A percentile compares a stretch with the other conserved stretches of the same genome.
These are phyloP conservation scores for Sordariomycetes sp. DNA, from an alignment of 2,329 filamentous ascomycete genomes.

Conservation along the genomic window DNA sequence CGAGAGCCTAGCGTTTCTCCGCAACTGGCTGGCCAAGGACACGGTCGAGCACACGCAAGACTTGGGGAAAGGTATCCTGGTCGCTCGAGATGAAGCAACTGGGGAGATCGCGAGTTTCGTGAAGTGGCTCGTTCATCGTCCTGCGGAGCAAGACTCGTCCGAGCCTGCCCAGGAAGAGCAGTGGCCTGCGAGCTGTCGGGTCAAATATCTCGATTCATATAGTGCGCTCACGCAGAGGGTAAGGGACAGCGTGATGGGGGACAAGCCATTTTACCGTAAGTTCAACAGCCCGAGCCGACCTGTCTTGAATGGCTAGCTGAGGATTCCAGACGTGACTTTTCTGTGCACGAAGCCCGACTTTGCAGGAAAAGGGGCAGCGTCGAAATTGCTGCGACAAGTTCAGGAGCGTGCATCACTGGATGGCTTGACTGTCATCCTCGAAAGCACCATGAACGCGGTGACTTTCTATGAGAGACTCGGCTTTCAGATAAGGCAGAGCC, in stretches of 20 bases:
- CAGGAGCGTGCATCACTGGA: slow-evolving; percentile 20
- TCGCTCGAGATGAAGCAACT: slow-evolving; percentile 20
- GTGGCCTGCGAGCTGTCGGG: slow-evolving; percentile 18
- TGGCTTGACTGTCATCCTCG: slow-evolving; percentile 23
- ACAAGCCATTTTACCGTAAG: slow-evolving; percentile 25
- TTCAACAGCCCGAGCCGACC: slow-evolving; percentile 6
- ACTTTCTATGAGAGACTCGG: slow-evolving; percentile 26
- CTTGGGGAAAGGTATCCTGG: slow-evolving; percentile 17
- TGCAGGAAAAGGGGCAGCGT: slow-evolving; percentile 24
- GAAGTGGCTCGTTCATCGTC: slow-evolving; percentile 23
- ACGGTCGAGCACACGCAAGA: slow-evolving; percentile 17
- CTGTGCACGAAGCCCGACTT: slow-evolving; percentile 26
- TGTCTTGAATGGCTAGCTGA: not conserved
- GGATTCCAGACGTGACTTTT: slow-evolving; percentile 24
- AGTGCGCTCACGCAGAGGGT: slow-evolving; percentile 18
- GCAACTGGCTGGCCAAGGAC: slow-evolving; percentile 18
- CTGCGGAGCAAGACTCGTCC: slow-evolving; percentile 7
- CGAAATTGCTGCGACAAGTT: slow-evolving; percentile 20
- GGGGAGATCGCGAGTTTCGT: slow-evolving; percentile 21
- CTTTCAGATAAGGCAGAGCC: slow-evolving; percentile 18
- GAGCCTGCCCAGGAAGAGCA: slow-evolving; percentile 11
- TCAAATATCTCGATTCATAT: slow-evolving; percentile 23
- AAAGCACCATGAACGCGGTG: slow-evolving; percentile 27
- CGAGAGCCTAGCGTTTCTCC: slow-evolving; percentile 17
- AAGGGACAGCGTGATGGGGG: slow-evolving; percentile 19